These are phyloP conservation scores for Aureobasidium sp. DNA, from an alignment of 2,329 filamentous ascomycete genomes.

Conservation along the genomic window DNA sequence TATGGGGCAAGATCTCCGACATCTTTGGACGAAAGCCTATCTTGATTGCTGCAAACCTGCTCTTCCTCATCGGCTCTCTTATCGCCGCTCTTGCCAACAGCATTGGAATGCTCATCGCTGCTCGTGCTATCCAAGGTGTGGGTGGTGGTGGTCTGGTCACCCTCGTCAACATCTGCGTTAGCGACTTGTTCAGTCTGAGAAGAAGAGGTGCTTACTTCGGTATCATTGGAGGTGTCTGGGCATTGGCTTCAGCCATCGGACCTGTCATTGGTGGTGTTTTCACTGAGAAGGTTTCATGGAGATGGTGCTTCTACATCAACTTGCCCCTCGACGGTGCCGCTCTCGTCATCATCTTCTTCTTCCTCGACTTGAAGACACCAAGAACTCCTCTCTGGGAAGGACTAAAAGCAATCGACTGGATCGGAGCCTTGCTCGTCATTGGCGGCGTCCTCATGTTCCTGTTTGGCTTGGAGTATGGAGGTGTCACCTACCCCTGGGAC, in stretches of 20 bases:
- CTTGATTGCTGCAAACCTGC: constrained; percentile 49
- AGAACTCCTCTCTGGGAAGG: constrained; percentile 54
- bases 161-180: constrained; percentile 56
- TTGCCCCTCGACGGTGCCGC: constrained; percentile 53
- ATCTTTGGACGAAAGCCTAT: constrained; percentile 60
- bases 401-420: constrained; percentile 57
- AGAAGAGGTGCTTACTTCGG: constrained; percentile 54
- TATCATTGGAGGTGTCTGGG: constrained; percentile 59
- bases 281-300: constrained; percentile 40
- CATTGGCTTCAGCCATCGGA: constrained; percentile 56
- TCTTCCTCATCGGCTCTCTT: constrained; percentile 56
- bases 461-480: constrained; percentile 78
- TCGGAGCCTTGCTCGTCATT: constrained; percentile 58
- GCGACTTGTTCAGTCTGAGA: constrained; percentile 53
- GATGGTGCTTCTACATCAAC: constrained; percentile 45
- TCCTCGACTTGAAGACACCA: constrained; percentile 59
- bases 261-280: constrained; percentile 61
- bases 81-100: constrained; percentile 51
- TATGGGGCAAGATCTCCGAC: constrained; percentile 58
- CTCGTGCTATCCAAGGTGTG: constrained; percentile 54
- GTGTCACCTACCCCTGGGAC: constrained; percentile 64
- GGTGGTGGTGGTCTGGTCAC: constrained; percentile 56
- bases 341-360: constrained; percentile 51
- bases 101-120: constrained; percentile 55
- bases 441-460: constrained; percentile 79